Percentiles rank a stretch among this genome's conserved stretches.
Conservation (phyloP, 1,284 basidiomycete species). For the Puccinia horiana region DNA sequence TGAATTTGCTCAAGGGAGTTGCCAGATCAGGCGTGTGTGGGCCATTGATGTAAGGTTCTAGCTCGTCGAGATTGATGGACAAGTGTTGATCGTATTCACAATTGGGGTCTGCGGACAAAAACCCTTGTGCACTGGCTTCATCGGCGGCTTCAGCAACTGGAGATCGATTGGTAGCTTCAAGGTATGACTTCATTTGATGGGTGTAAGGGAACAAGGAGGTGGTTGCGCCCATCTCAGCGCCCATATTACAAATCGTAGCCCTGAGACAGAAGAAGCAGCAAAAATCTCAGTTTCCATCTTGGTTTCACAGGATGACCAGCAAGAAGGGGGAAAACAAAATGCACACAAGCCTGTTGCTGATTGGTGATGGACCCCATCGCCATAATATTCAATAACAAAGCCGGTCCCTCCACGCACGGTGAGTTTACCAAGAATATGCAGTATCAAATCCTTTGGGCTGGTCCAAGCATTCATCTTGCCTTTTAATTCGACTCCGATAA, state of each 20-base stretch:
- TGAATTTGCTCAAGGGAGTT: conserved; percentile 91
- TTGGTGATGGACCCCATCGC: conserved; percentile 88
- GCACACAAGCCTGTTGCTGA: conserved; percentile 77
- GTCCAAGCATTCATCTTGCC: conserved; percentile 97
- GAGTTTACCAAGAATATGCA: conserved; percentile 72
- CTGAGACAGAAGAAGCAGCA: conserved; percentile 69
- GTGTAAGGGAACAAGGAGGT: conserved; percentile 99
- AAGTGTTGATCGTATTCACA: conserved; percentile 95
- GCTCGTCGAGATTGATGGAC: conserved; percentile 90
- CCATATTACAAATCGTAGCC: conserved; percentile 99
- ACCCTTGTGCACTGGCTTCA: conserved; percentile 70
- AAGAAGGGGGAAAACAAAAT: conserved; percentile 60
- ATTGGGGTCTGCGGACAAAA: conserved; percentile 78
- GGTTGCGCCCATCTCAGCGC: conserved; percentile 98
- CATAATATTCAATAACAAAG: conserved; percentile 94
- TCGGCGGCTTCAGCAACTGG: conserved; percentile 88
- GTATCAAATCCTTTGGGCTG: conserved; percentile 79
- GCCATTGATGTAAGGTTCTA: conserved; percentile 98
- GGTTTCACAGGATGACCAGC: not conserved
- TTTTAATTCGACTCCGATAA: conserved; percentile 94
- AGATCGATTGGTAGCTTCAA: conserved; percentile 85
- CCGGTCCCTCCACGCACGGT: conserved; percentile 97
- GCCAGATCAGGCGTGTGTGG: conserved; percentile 97
- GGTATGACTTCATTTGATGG: conserved; percentile 86
- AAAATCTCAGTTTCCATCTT: not conserved